Conservation (phyloP, 768 basidiomycete genomes). For the Leccinum fibrillosum region DNA sequence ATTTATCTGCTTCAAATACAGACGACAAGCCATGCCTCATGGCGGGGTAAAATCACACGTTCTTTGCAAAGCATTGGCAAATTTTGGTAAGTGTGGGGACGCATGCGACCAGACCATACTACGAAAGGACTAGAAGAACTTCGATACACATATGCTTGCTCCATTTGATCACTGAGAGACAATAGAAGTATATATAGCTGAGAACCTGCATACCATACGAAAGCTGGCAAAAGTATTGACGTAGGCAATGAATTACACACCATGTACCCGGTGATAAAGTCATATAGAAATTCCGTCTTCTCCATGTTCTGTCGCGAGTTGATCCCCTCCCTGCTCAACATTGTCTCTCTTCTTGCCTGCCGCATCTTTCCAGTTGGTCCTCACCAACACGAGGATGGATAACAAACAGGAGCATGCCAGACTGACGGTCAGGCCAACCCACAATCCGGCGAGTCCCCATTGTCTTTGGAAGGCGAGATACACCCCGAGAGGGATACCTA, state of each 20-base stretch:
- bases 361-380: constrained; percentile 15
- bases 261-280: not conserved
- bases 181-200: not conserved
- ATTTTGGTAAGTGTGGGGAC: not conserved
- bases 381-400: constrained; percentile 18
- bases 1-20: not conserved
- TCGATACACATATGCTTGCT: not conserved
- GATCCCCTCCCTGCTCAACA: not conserved
- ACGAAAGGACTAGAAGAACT: not conserved
- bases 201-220: not conserved
- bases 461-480: constrained; percentile 18
- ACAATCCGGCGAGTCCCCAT: constrained; percentile 27
- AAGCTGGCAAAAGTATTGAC: not conserved
- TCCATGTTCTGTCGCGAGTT: not conserved
- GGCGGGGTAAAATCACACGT: too few relatives aligned
- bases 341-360: not conserved
- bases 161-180: not conserved
- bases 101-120: too few relatives aligned
- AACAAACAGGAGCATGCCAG: constrained; percentile 20
- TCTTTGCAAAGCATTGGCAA: too few relatives aligned
- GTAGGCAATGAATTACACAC: not conserved
- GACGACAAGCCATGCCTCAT: too few relatives aligned
- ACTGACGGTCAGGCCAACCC: constrained; percentile 22
- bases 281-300: not conserved
- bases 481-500: constrained; percentile 34